phyloP scores from a whole-genome alignment of 495 filamentous ascomycete genomes.

The Podospora pseudocomata region DNA sequence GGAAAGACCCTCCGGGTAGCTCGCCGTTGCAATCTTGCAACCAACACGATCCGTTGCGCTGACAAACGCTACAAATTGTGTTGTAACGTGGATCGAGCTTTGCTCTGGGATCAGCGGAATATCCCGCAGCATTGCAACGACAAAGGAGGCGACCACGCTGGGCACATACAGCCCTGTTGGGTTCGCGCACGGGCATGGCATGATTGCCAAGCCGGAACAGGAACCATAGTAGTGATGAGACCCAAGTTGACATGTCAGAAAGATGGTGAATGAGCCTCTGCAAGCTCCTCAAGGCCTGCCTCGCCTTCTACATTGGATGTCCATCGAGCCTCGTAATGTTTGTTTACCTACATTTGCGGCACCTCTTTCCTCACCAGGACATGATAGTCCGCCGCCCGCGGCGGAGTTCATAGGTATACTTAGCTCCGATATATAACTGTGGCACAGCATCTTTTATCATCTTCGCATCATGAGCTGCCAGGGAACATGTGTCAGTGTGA shows the following conservation, averaged over 20 bases:
- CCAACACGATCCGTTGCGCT: neutral
- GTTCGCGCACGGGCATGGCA: neutral
- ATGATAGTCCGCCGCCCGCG: neutral
- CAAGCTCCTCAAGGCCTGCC: too few species aligned
- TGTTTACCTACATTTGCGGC: too few species aligned
- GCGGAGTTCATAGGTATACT: neutral
- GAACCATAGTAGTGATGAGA: too few species aligned
- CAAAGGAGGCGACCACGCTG: too few species aligned
- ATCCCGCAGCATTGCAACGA: too few species aligned
- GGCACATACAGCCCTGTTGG: neutral
- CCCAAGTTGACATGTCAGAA: too few species aligned
- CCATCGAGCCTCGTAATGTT: too few species aligned
- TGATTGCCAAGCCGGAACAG: neutral
- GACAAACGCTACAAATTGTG: neutral
- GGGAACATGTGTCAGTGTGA: neutral
- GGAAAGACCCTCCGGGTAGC: neutral
- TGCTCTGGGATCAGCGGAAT: too few species aligned
- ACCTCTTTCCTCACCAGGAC: too few species aligned
- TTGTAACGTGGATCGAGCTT: neutral
- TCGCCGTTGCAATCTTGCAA: neutral
- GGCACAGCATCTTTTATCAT: neutral
- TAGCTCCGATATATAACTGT: neutral
- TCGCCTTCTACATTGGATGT: too few species aligned
- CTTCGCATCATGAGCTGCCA: neutral
- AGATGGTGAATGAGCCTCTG: too few species aligned